These are phyloP conservation scores for Fusarium hostae DNA, from an alignment of 2,329 filamentous ascomycete species.

Conservation along the genomic window DNA sequence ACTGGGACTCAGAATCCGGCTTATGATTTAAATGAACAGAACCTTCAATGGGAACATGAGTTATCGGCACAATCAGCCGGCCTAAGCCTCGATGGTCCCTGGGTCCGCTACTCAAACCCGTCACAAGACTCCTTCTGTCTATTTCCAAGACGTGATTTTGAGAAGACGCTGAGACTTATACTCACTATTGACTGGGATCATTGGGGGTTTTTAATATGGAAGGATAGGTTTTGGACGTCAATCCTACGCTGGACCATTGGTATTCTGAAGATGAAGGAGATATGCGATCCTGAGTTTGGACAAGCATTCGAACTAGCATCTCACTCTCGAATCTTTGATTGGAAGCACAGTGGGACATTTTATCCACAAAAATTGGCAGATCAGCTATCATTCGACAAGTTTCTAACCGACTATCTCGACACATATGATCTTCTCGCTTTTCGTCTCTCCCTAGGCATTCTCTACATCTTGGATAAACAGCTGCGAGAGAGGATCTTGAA, in stretches of 20 bases:
- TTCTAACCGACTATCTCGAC: fast-evolving
- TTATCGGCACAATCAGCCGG: fast-evolving
- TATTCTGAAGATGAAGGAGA: fast-evolving
- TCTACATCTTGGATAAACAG: fast-evolving
- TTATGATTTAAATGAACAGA: fast-evolving
- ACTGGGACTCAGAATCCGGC: fast-evolving
- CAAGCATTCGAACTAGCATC: fast-evolving
- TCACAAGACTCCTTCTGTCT: neutral
- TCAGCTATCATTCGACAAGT: neutral
- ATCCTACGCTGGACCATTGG: neutral
- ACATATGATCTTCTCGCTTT: fast-evolving
- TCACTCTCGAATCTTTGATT: neutral
- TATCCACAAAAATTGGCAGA: neutral
- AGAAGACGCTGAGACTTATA: fast-evolving
- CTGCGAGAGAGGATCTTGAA: fast-evolving
- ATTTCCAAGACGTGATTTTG: fast-evolving
- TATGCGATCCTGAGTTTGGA: neutral
- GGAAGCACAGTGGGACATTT: fast-evolving
- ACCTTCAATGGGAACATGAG: fast-evolving
- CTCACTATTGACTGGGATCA: neutral
- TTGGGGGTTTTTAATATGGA: neutral
- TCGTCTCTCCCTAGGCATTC: fast-evolving
- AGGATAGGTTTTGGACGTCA: neutral
- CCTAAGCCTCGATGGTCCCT: neutral
- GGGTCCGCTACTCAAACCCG: neutral